Evolutionary conservation across 2,329 filamentous ascomycete species (phyloP), one percentile per base, ranked within the genome.

Genomic region (Xylaria multiplex): DNA sequence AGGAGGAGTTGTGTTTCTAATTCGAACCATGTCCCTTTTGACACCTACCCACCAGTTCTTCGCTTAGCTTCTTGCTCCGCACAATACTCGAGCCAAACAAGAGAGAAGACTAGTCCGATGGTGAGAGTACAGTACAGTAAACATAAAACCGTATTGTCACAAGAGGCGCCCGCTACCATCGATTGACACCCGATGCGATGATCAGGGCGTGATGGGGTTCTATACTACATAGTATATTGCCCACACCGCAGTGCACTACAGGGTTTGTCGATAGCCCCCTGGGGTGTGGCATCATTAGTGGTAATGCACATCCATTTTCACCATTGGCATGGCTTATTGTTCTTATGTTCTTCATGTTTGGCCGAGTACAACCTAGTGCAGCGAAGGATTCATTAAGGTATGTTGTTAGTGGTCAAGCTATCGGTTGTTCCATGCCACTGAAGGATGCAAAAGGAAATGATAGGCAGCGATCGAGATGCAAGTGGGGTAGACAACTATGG

Each of bases 401-500:
- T 65, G 55, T 61, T 64, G 64, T 66, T 62, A 67, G 67, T 71
- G 70, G 70, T 63, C 53, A 22, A 55, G 53, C 62, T 32, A 53
- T 65, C 59, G 57, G 50, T 13, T 52, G 48, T 55, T 61, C 62
- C 62, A 60, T 65, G 65, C 67, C 67, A 60, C 35, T 61, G 58
- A 54, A 46, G 49, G 57, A 54, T 55, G 35, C 40, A 58, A 70
- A 62, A 22, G 65, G 69, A 63, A 74, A 65, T 64, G 70, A 71
- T 73, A 57, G 68, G 55, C 70, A 66, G 61, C 64, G 71, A 76
- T 77, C 73, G 69, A 72, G 73, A 75, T 75, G 68, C 48, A 62
- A 56, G 70, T 65, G 61, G 70, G 56, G 67, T 22, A 9, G 6
- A n/a, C 19, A 52, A 69, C 64, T 59, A 75, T 75, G 71, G 72